Evolutionary conservation across 106 monocot species (phyloP).

Genomic region (Chionographis japonica): DNA sequence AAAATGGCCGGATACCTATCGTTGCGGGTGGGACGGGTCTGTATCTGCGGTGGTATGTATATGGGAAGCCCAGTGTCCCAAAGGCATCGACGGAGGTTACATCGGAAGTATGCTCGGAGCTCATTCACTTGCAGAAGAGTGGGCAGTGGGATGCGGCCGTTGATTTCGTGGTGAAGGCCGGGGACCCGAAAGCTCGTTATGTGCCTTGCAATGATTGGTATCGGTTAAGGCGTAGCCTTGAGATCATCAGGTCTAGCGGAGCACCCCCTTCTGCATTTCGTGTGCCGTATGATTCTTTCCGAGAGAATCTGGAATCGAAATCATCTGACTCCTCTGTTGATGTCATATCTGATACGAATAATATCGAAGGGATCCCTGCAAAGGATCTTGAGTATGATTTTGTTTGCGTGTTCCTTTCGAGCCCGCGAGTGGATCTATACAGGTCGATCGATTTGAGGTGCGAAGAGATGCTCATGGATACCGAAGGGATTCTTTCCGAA

Average conservation of each 20-base stretch:
- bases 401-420: slow-evolving; percentile 75
- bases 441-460: slow-evolving; percentile 82
- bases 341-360: background rate
- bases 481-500: slow-evolving; percentile 68
- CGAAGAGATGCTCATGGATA: slow-evolving; percentile 75
- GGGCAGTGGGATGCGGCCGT: slow-evolving; percentile 76
- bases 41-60: slow-evolving; percentile 86
- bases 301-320: slow-evolving; percentile 10
- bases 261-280: slow-evolving; percentile 67
- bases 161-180: slow-evolving; percentile 57
- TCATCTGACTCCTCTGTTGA: background rate
- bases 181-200: slow-evolving; percentile 52
- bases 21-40: slow-evolving; percentile 88
- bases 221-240: slow-evolving; percentile 67
- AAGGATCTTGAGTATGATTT: slow-evolving; percentile 73
- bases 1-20: slow-evolving; percentile 52
- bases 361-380: background rate
- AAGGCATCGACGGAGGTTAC: slow-evolving; percentile 36
- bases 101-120: slow-evolving; percentile 38
- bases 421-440: slow-evolving; percentile 62
- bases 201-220: slow-evolving; percentile 82
- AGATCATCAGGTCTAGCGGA: slow-evolving; percentile 72
- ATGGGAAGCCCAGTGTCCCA: slow-evolving; percentile 86
- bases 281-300: slow-evolving; percentile 66
- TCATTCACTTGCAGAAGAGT: slow-evolving; percentile 36